Conservation (phyloP, 2,329 filamentous ascomycete species). For the Whalleya microplaca region DNA sequence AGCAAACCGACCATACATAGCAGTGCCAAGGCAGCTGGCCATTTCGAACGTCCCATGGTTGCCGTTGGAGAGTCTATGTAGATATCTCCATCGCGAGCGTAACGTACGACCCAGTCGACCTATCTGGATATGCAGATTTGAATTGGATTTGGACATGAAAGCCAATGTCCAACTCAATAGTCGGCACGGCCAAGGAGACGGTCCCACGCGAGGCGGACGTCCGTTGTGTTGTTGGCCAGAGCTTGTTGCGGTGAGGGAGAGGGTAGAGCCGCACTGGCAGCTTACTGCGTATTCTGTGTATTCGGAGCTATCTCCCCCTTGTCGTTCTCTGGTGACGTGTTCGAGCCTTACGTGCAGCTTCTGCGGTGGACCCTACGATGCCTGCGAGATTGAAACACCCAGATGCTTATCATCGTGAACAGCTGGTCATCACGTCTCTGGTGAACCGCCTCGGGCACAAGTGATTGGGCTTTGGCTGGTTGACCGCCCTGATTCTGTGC, state of each 20-base stretch:
- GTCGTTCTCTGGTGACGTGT: conserved; percentile 19
- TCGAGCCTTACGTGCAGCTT: conserved; percentile 5
- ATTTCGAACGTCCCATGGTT: no score
- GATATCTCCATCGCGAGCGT: no score
- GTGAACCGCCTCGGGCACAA: not conserved
- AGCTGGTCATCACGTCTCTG: no score
- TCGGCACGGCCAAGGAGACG: conserved; percentile 1
- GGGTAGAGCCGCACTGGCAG: conserved; percentile 11
- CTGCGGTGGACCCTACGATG: not conserved
- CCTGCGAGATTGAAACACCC: not conserved
- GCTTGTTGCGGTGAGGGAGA: conserved; percentile 20
- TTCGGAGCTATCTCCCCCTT: conserved; percentile 8
- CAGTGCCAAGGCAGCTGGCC: no score
- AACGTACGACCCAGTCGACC: no score
- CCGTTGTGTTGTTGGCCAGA: conserved; percentile 9
- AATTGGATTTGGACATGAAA: not conserved
- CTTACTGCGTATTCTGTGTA: not conserved
- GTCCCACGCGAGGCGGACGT: conserved; percentile 7
- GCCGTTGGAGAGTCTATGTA: no score
- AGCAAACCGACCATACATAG: no score
- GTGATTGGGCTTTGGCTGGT: not conserved
- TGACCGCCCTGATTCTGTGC: not conserved
- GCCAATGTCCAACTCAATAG: not conserved
- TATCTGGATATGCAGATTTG: no score
- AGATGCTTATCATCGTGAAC: not conserved